A percentile compares a stretch with the other conserved stretches of the same genome.
Evolutionary conservation across 805 yeast genomes (phyloP).

Genomic region (Starmerella cellae): DNA sequence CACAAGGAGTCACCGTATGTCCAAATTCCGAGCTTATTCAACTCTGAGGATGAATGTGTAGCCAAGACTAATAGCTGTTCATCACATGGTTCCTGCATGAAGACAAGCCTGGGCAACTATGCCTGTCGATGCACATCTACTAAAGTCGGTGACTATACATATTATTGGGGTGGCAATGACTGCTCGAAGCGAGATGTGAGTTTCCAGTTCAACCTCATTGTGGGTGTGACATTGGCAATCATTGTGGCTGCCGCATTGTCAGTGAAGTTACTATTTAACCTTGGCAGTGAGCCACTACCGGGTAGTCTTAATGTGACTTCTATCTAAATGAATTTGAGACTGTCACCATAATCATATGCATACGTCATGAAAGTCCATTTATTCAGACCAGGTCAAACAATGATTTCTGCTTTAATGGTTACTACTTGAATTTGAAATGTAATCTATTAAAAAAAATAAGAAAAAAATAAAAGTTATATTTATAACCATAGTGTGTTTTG

Average conservation of each 20-base stretch:
- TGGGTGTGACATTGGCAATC: constrained; percentile 50
- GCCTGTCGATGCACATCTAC: constrained; percentile 28
- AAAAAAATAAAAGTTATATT: no score
- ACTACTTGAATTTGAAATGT: no score
- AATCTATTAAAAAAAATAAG: no score
- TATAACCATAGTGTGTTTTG: no score
- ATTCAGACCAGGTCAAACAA: no score
- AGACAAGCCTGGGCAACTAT: constrained; percentile 22
- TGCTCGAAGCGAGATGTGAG: constrained; percentile 60
- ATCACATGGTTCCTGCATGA: constrained; percentile 30
- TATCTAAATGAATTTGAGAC: no score
- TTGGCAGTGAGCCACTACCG: constrained; percentile 36
- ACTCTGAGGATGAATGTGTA: constrained; percentile 26
- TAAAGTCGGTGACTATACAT: constrained; percentile 23
- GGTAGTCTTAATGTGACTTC: neutral
- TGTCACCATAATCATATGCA: no score
- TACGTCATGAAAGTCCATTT: no score
- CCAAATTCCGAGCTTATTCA: constrained; percentile 14
- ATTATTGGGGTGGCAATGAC: constrained; percentile 33
- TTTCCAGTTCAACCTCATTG: constrained; percentile 49
- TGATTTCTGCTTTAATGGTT: no score
- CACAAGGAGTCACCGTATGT: neutral
- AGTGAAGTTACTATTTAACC: constrained; percentile 34
- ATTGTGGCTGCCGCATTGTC: constrained; percentile 38
- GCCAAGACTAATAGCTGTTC: constrained; percentile 27